Conservation (phyloP, 345 rosid species). For the Nasturtium officinale region DNA sequence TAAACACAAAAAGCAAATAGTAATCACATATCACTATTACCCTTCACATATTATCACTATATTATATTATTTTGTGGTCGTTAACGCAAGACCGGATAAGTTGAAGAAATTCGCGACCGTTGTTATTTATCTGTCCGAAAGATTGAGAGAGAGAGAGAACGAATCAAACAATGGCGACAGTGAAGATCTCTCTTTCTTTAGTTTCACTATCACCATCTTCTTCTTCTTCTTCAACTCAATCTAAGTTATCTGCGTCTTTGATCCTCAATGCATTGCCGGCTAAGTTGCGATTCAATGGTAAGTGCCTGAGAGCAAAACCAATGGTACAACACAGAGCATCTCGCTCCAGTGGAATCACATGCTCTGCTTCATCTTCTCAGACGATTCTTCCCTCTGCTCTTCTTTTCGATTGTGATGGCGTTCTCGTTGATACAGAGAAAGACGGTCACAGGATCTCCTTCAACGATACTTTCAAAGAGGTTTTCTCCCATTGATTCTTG, state of each 20-base stretch:
- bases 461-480: slow-evolving; percentile 92
- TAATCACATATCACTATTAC: too few species aligned
- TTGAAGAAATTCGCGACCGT: slow-evolving; percentile 38
- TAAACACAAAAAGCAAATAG: too few species aligned
- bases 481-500: not conserved
- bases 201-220: slow-evolving; percentile 30
- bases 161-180: slow-evolving; percentile 44
- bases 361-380: slow-evolving; percentile 57
- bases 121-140: slow-evolving; percentile 31
- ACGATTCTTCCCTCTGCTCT: slow-evolving; percentile 74
- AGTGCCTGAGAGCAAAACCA: slow-evolving; percentile 28
- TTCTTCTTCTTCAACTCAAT: slow-evolving; percentile 32
- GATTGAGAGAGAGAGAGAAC: not conserved
- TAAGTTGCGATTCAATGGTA: slow-evolving; percentile 27
- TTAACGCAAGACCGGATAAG: slow-evolving; percentile 38
- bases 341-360: slow-evolving; percentile 38
- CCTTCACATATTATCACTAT: too few species aligned
- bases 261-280: slow-evolving; percentile 25
- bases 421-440: slow-evolving; percentile 93
- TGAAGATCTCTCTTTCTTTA: slow-evolving; percentile 46
- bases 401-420: slow-evolving; percentile 93
- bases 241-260: slow-evolving; percentile 33
- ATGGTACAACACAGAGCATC: slow-evolving; percentile 6
- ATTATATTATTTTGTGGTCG: slow-evolving; percentile 33
- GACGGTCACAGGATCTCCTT: slow-evolving; percentile 94